These are phyloP conservation scores for Saturnispora serradocipensis DNA, from an alignment of 805 yeast species.

Conservation along the genomic window DNA sequence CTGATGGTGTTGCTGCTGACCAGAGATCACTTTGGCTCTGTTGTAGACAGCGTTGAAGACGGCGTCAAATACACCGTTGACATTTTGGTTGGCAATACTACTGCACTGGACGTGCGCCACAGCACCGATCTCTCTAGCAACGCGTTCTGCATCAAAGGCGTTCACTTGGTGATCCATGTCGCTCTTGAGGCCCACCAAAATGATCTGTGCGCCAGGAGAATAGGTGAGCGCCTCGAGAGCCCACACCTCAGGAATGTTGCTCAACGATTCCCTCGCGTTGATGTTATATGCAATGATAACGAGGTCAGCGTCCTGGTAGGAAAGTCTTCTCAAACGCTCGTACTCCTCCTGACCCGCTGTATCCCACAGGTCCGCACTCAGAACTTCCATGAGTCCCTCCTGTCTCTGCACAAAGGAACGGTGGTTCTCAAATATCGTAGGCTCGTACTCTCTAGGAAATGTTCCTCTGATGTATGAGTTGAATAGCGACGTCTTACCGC, in stretches of 20 bases:
- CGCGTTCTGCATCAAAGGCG: slow-evolving; percentile 18
- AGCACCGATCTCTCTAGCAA: slow-evolving; percentile 47
- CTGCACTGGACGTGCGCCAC: slow-evolving; percentile 71
- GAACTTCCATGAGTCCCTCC: slow-evolving; percentile 69
- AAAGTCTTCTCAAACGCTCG: slow-evolving; percentile 77
- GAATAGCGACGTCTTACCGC: slow-evolving; percentile 91
- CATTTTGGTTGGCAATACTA: slow-evolving; percentile 59
- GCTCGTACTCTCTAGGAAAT: slow-evolving; percentile 95
- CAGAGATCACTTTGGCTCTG: slow-evolving; percentile 8
- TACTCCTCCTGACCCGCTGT: slow-evolving; percentile 94
- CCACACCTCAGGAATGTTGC: slow-evolving; percentile 76
- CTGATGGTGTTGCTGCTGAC: not conserved
- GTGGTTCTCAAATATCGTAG: slow-evolving; percentile 92
- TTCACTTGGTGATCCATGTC: slow-evolving; percentile 43
- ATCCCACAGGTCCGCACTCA: slow-evolving; percentile 87
- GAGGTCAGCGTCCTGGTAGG: slow-evolving; percentile 77
- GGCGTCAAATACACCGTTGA: slow-evolving; percentile 55
- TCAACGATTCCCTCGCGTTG: slow-evolving; percentile 51
- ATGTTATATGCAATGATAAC: slow-evolving; percentile 69
- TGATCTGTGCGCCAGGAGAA: slow-evolving; percentile 69
- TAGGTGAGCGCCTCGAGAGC: slow-evolving; percentile 77
- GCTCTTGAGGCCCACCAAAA: slow-evolving; percentile 75
- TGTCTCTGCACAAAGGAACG: slow-evolving; percentile 89
- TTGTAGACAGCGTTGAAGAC: slow-evolving; percentile 31
- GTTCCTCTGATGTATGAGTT: slow-evolving; percentile 93